Base-by-base conservation (phyloP, 495 filamentous ascomycete species). In the Xylaria nigripes region DNA sequence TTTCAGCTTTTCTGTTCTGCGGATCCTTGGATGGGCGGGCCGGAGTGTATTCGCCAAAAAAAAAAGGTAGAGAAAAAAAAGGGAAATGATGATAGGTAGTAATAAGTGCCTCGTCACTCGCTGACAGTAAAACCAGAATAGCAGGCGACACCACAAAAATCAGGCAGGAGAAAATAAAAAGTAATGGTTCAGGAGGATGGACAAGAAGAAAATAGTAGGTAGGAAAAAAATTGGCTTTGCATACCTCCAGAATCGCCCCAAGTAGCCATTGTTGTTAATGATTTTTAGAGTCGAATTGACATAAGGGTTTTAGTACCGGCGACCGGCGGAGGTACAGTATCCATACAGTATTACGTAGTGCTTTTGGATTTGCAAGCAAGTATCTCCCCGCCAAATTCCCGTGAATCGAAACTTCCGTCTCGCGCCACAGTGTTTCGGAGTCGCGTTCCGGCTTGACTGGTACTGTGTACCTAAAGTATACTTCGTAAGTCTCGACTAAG, bases 1-100 rank as follows among this genome's bases (percentile, higher is more conserved):
- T 54, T 46, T 54, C 40, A 54, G 45, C 51, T 29, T 48, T 47
- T 29, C 44, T 34, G 25, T 30, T 47, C 16, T 41, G 16, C 13
- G 32, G 32, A 15, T 36, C 32, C 32, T 15, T 36, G 32, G 32
- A 40, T 40, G 36, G 4, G 36, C 9, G 27, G 27, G 9, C 27
- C 27, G 9, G 27, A 4, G 27, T 9, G 4, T 29, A 4, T 29
- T 9, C 9, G 27, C 9, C 4, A 29, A 29, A 4, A 29, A 29
- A 29, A 29, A 29, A 40, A 40, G n/a, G n/a, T 16, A 4, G n/a
- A 18, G 12, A 12, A 40, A 4, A n/a, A 19, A 40, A 18, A 40
- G 36, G 18, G 12, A n/a, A 12, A 40, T 18, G n/a, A 29, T n/a
- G n/a, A n/a, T n/a, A n/a, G n/a, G n/a, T n/a, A n/a, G n/a, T n/a